Evolutionary conservation across 1,284 basidiomycete species (phyloP).

Genomic region (Apiotrichum brassicae): DNA sequence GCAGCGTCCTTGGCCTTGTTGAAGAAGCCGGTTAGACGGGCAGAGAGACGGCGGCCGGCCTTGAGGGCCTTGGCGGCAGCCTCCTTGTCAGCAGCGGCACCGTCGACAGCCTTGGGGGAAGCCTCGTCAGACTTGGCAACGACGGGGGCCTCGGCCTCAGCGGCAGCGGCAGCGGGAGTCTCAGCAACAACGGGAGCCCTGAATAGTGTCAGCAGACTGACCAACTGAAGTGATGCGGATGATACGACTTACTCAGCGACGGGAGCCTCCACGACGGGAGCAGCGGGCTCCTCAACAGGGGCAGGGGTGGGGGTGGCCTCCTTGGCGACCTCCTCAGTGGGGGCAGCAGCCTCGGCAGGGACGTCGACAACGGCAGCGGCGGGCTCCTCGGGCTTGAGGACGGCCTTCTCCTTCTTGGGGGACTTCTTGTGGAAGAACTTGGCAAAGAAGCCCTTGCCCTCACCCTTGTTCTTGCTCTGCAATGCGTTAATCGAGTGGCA

Average conservation of each 20-base stretch:
- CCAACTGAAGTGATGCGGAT: background rate
- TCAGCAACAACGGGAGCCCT: slow-evolving; percentile 22
- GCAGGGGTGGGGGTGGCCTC: slow-evolving; percentile 9
- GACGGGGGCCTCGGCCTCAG: slow-evolving; percentile 14
- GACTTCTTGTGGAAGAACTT: slow-evolving; percentile 19
- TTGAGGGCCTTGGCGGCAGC: slow-evolving; percentile 28
- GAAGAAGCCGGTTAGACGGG: slow-evolving; percentile 37
- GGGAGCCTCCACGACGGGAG: slow-evolving; percentile 20
- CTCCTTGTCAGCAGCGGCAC: slow-evolving; percentile 9
- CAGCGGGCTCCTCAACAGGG: slow-evolving; percentile 14
- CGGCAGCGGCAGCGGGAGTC: slow-evolving; percentile 14
- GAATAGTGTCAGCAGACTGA: background rate
- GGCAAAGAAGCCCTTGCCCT: slow-evolving; percentile 20
- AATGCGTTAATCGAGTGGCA: too few species aligned
- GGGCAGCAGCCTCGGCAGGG: slow-evolving; percentile 6
- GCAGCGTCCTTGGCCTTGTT: slow-evolving; percentile 30
- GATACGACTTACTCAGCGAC: slow-evolving; percentile 30
- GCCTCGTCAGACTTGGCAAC: slow-evolving; percentile 1
- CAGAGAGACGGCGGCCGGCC: slow-evolving; percentile 40
- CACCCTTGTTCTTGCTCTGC: too few species aligned
- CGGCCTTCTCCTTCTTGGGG: slow-evolving; percentile 9
- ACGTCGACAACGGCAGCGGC: background rate
- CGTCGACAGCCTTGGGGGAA: slow-evolving; percentile 1
- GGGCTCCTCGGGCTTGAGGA: slow-evolving; percentile 4
- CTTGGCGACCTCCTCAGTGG: slow-evolving; percentile 10